These are phyloP conservation scores for Parascedosporium putredinis DNA, from an alignment of 2,329 filamentous ascomycete species.

Conservation along the genomic window DNA sequence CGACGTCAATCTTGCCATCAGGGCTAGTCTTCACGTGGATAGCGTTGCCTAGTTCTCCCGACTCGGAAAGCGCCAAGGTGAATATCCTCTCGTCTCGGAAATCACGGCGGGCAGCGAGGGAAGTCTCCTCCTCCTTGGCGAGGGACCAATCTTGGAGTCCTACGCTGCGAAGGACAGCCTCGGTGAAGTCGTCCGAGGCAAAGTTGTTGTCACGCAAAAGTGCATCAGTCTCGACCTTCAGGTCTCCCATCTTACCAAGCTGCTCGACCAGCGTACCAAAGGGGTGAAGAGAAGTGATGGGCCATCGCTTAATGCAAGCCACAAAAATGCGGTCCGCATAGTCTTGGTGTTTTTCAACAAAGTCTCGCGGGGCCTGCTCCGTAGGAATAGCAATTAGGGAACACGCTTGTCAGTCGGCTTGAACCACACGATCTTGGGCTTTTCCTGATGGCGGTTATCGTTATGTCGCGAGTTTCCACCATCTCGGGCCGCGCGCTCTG, in stretches of 20 bases:
- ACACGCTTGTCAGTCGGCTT: constrained; percentile 99
- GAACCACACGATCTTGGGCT: constrained; percentile 99
- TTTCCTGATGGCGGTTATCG: constrained; percentile 74
- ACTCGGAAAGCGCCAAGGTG: constrained; percentile 83
- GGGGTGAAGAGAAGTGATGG: constrained; percentile 97
- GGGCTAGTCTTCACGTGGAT: constrained; percentile 78
- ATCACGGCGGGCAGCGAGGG: constrained; percentile 67
- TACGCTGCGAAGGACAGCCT: constrained; percentile 88
- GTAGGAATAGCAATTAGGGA: constrained; percentile 96
- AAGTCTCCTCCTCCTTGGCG: constrained; percentile 67
- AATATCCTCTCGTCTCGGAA: constrained; percentile 84
- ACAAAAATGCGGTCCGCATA: constrained; percentile 98
- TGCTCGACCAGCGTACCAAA: constrained; percentile 97
- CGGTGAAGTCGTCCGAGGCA: constrained; percentile 91
- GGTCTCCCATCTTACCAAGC: constrained; percentile 91
- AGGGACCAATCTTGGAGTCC: constrained; percentile 87
- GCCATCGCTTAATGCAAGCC: constrained; percentile 98
- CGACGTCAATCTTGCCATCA: constrained; percentile 85
- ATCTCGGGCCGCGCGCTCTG: constrained; percentile 84
- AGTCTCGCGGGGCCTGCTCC: constrained; percentile 93
- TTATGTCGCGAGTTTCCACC: constrained; percentile 61
- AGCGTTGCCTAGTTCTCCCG: constrained; percentile 81
- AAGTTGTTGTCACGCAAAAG: constrained; percentile 98
- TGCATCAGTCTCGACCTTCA: constrained; percentile 96
- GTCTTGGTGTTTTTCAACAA: constrained; percentile 96